These are phyloP conservation scores for Cenchrus purpureus DNA, from an alignment of 176 grass and related monocot genomes.

Conservation along the genomic window DNA sequence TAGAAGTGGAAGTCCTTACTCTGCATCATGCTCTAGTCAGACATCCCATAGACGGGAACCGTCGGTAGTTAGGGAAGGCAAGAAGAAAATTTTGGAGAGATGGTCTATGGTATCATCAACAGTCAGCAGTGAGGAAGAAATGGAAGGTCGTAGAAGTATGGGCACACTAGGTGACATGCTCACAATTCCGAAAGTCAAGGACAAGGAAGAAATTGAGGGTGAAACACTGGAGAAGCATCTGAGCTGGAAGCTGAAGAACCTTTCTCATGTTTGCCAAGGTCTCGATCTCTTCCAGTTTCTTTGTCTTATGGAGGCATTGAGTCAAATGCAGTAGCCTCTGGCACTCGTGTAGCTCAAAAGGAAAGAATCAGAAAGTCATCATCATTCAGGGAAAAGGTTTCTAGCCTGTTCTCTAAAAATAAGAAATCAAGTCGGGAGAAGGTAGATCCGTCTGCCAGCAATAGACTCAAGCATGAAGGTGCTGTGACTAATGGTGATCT, in stretches of 20 bases:
- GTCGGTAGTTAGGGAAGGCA: conserved; percentile 77
- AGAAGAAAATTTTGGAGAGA: conserved; percentile 83
- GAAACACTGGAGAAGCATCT: conserved; percentile 35
- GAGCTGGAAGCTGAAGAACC: conserved; percentile 45
- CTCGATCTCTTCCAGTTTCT: conserved; percentile 71
- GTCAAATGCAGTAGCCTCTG: conserved; percentile 35
- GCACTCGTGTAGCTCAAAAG: conserved; percentile 50
- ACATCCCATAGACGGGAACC: conserved; percentile 59
- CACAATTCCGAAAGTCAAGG: conserved; percentile 63
- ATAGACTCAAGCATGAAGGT: conserved; percentile 27
- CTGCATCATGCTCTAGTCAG: conserved; percentile 67
- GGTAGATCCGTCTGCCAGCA: conserved; percentile 35
- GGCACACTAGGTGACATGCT: conserved; percentile 95
- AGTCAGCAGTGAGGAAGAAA: conserved; percentile 58
- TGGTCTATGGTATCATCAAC: conserved; percentile 73
- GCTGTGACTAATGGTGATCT: conserved; percentile 17
- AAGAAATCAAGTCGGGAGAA: conserved; percentile 57
- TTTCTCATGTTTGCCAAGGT: conserved; percentile 64
- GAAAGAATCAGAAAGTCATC: conserved; percentile 60
- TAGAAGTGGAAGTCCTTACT: conserved; percentile 70
- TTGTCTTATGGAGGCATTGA: conserved; percentile 36
- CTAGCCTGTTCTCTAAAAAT: conserved; percentile 80
- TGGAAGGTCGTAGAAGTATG: conserved; percentile 45
- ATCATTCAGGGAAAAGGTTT: conserved; percentile 80
- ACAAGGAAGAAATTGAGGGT: conserved; percentile 43